These are phyloP conservation scores for Entomortierella beljakovae DNA, from an alignment of 192 early-diverging fungal species.

Conservation along the genomic window DNA sequence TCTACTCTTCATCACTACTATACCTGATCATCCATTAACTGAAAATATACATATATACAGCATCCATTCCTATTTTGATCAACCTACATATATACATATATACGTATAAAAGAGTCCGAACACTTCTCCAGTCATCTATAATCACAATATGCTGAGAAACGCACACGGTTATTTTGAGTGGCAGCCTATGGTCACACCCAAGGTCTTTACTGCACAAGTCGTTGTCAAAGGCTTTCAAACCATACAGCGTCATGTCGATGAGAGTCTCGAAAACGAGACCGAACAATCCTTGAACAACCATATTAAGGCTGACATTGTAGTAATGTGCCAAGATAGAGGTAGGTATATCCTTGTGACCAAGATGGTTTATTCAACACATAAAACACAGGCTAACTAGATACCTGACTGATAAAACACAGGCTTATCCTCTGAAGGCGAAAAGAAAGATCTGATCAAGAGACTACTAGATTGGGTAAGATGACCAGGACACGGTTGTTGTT, in stretches of 20 bases:
- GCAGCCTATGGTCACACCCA: slow-evolving; percentile 16
- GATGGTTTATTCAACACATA: neutral
- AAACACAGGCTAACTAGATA: no score
- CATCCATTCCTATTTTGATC: no score
- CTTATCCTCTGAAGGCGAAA: slow-evolving; percentile 72
- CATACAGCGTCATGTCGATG: slow-evolving; percentile 40
- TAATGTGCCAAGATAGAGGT: slow-evolving; percentile 79
- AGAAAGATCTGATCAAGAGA: slow-evolving; percentile 66
- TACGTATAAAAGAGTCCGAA: neutral
- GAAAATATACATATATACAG: no score
- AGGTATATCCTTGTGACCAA: slow-evolving; percentile 11
- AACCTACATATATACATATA: neutral
- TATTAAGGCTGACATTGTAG: slow-evolving; percentile 77
- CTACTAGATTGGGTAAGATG: slow-evolving; percentile 71
- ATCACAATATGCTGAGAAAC: slow-evolving; percentile 43
- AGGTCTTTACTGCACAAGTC: neutral
- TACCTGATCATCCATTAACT: no score
- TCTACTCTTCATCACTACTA: neutral
- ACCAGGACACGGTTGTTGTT: neutral
- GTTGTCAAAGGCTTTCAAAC: slow-evolving; percentile 28
- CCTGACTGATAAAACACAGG: slow-evolving; percentile 59
- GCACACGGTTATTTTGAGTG: slow-evolving; percentile 48
- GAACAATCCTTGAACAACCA: slow-evolving; percentile 68
- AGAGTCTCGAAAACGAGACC: slow-evolving; percentile 59
- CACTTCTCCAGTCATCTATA: neutral